Evolutionary conservation across 2,329 filamentous ascomycete genomes (phyloP).

Genomic region (Chrysosporium queenslandicum): DNA sequence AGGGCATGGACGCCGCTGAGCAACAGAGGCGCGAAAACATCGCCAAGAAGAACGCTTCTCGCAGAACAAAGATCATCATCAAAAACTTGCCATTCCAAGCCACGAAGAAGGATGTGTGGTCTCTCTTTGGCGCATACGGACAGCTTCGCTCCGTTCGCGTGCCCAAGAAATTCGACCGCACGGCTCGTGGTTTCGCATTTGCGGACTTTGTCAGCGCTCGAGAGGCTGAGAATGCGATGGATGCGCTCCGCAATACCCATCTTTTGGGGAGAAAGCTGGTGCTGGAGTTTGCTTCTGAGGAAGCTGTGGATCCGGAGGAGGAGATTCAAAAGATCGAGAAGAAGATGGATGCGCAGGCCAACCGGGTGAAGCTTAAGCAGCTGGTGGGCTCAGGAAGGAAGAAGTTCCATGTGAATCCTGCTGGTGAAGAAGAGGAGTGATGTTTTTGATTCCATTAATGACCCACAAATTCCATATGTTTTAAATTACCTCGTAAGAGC

Average conservation of each 20-base stretch:
- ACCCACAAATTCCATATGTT: too few relatives aligned
- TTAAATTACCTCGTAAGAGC: too few relatives aligned
- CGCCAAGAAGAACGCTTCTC: conserved; percentile 65
- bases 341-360: conserved; percentile 82
- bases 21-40: conserved; percentile 60
- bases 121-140: conserved; percentile 80
- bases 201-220: conserved; percentile 86
- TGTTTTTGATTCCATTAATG: background rate
- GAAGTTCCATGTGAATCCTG: conserved; percentile 73
- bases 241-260: conserved; percentile 85
- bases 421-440: conserved; percentile 50
- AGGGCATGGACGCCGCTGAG: conserved; percentile 38
- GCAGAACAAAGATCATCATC: conserved; percentile 86
- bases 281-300: conserved; percentile 80
- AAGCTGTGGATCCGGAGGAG: conserved; percentile 83
- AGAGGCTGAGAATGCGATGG: conserved; percentile 84
- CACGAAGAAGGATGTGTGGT: conserved; percentile 80
- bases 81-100: conserved; percentile 98
- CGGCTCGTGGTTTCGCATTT: conserved; percentile 88
- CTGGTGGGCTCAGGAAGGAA: conserved; percentile 71
- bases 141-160: conserved; percentile 85
- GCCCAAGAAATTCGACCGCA: conserved; percentile 86
- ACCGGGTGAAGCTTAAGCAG: conserved; percentile 82
- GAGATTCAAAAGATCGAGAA: conserved; percentile 95
- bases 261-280: conserved; percentile 81